Base-by-base conservation (phyloP, 805 yeast genomes). In the Zygosaccharomyces lentus region DNA sequence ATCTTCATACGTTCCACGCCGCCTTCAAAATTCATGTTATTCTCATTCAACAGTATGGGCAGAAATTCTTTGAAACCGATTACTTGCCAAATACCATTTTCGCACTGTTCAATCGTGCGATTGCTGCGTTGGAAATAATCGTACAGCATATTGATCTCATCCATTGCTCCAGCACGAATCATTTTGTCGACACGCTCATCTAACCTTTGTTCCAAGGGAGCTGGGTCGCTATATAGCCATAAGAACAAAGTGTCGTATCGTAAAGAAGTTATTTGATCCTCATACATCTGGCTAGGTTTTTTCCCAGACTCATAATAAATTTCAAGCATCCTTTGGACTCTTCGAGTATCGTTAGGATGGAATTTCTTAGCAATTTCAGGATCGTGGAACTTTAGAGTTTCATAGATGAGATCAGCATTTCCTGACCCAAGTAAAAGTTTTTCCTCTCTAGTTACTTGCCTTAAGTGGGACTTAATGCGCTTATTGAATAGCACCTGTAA, bases 41-140 rank as follows among this genome's bases (percentile, higher is more conserved):
- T 47, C 0, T 56, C 62, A 6, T 61, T 35, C 26, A 57, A 52
- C 19, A 80, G 55, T 84, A 85, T 87, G 1, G 95, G 91, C 30
- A 87, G 59, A 59, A 88, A 88, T 58, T 88, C 96, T 61, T 87
- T 87, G 66, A 87, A 93, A 1, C 98, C 98, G 57, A 91, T 87
- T 1, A 87, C 96, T 67, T 93, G 98, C 89, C 89, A 89, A 0
- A 91, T 76, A 2, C 98, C 98, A 47, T 75, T 70, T 44, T 84
- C 84, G 46, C 78, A 67, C 8, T 84, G 80, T 17, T 57, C 61
- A 5, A 64, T 60, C 1, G 58, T 53, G 16, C 62, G 63, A 0
- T 45, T 38, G 4, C 67, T 53, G 38, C 47, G 41, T 26, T 50
- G 43, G 42, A 75, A 83, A 23, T 67, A 69, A 0, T 65, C 58